phyloP scores from a whole-genome alignment of 2,329 filamentous ascomycete genomes.

The Diatrype stigma region DNA sequence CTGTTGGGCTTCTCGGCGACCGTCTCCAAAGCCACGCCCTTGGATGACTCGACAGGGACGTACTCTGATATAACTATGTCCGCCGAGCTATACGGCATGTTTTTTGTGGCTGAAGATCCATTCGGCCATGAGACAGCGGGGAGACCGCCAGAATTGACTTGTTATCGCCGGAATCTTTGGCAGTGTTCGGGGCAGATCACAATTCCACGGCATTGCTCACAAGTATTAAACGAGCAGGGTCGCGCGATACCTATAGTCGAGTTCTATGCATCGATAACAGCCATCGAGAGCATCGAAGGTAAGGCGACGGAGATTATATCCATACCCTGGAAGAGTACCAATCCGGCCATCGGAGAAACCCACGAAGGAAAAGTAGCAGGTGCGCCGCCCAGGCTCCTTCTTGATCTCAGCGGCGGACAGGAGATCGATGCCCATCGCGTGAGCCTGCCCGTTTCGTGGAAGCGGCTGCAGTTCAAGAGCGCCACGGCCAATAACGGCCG shows the following conservation, averaged over 20 bases:
- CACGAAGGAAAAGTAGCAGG: conserved; percentile 46
- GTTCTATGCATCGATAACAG: conserved; percentile 76
- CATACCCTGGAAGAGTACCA: conserved; percentile 87
- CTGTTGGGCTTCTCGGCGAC: conserved; percentile 70
- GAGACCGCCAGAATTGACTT: conserved; percentile 77
- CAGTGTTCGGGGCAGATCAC: conserved; percentile 88
- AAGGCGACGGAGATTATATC: conserved; percentile 92
- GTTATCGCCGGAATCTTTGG: conserved; percentile 91
- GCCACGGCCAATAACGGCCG: conserved; percentile 95
- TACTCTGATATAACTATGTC: conserved; percentile 62
- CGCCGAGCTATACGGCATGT: conserved; percentile 82
- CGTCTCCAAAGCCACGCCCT: conserved; percentile 53
- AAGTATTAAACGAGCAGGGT: conserved; percentile 69
- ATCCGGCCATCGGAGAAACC: conserved; percentile 43
- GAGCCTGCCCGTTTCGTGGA: conserved; percentile 85
- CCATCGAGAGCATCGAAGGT: conserved; percentile 86
- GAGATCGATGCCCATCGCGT: conserved; percentile 76
- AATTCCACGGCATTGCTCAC: conserved; percentile 66
- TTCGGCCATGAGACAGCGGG: conserved; percentile 57
- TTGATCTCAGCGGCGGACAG: conserved; percentile 55
- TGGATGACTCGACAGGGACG: conserved; percentile 60
- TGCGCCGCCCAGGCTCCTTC: conserved; percentile 49
- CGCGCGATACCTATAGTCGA: conserved; percentile 73
- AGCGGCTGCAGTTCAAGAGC: conserved; percentile 90
- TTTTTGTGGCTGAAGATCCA: conserved; percentile 79